Base-by-base conservation (phyloP, 1,284 basidiomycete genomes). In the Austroboletus niveus region DNA sequence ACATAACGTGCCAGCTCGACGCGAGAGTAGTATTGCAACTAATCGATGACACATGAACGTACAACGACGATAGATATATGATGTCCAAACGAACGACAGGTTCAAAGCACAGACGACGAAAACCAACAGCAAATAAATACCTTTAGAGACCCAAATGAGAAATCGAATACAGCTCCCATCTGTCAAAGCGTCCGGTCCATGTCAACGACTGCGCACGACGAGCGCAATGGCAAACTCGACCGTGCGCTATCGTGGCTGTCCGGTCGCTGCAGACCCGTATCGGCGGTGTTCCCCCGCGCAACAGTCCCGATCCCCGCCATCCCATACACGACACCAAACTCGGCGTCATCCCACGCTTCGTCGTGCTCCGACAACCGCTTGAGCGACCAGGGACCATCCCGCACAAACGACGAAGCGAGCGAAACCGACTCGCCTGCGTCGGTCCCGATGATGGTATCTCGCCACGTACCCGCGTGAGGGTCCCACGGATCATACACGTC, bases 271-370 rank as follows among this genome's bases (percentile, higher is more conserved):
- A 61, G 7, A 11, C 47, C 57, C 7, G 54, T 0, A 44, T 59
- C 60, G 43, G 69, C 57, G 36, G 57, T 24, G 45, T 66, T 65
- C 14, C 65, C 60, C 17, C 71, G 56, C 31, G 63, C 63, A 17
- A 68, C 72, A 14, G 75, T 75, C 1, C 75, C 77, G 9, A 78
- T 57, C 1, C 76, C 77, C 5, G 70, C 71, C 76, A 79, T 76
- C 34, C 70, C 66, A 40, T 42, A 38, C 1, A 31, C 42, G 10
- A 52, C 45, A 34, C 68, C 66, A 44, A 69, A 67, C 51, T 71
- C 69, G 8, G 54, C 63, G 22, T 24, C 22, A 24, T 24, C 22
- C 22, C 22, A 24, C 22, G 22, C 22, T 24, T 24, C 22, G 32
- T 69, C 66, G 38, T 71, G 64, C 39, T 65, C 59, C 32, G 71